Evolutionary conservation across 1,284 basidiomycete genomes (phyloP).

Genomic region (Fomitopsis palustris): DNA sequence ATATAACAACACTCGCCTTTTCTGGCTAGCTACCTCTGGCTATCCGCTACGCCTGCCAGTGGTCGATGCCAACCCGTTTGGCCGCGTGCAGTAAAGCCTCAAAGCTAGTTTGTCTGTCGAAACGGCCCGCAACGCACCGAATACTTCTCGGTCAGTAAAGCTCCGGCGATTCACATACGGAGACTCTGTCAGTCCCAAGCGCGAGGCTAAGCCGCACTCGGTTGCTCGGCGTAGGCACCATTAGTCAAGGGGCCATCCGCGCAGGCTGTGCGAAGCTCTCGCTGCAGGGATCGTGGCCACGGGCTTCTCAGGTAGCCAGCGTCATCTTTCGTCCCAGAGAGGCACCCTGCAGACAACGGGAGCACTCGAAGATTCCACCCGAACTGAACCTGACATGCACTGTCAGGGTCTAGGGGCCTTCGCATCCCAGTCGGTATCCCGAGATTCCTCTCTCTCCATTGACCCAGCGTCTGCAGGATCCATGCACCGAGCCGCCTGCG

Average conservation of each 20-base stretch:
- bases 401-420: neutral
- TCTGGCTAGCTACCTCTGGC: neutral
- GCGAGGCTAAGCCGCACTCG: neutral
- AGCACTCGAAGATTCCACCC: neutral
- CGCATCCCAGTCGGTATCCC: neutral
- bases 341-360: neutral
- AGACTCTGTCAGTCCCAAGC: neutral
- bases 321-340: neutral
- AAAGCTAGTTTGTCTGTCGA: neutral
- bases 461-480: neutral
- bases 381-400: neutral
- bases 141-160: neutral
- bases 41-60: neutral
- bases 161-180: neutral
- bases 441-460: neutral
- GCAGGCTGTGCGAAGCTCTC: neutral
- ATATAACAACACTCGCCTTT: neutral
- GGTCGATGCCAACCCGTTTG: neutral
- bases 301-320: neutral
- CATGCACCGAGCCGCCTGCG: conserved; percentile 1
- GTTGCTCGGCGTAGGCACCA: neutral
- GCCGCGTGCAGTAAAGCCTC: neutral
- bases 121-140: neutral
- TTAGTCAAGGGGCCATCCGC: neutral
- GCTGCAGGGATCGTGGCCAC: neutral